A percentile compares a stretch with the other conserved stretches of the same genome.
phyloP scores from a whole-genome alignment of 805 yeast species.

The Cyberlindnera galapagoensis region DNA sequence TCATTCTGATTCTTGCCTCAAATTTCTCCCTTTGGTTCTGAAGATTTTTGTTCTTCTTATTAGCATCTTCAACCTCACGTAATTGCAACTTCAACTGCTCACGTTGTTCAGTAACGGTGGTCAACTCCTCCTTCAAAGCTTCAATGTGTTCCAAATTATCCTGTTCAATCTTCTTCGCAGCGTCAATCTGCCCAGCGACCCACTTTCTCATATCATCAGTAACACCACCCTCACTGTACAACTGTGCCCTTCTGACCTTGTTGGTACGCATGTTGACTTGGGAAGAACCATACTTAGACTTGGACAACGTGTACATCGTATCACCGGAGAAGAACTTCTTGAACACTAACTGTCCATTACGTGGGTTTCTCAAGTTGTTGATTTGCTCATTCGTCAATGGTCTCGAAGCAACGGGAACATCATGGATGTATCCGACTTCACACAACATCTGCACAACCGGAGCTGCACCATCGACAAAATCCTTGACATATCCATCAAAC shows the following conservation, averaged over 20 bases:
- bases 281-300: slow-evolving; percentile 59
- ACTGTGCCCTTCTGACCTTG: slow-evolving; percentile 4
- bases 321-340: slow-evolving; percentile 56
- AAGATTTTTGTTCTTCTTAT: slow-evolving; percentile 6
- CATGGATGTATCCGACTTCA: slow-evolving; percentile 41
- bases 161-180: slow-evolving; percentile 7
- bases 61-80: slow-evolving; percentile 3
- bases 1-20: slow-evolving; percentile 23
- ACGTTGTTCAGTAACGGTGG: not conserved
- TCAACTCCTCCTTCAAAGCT: slow-evolving; percentile 3
- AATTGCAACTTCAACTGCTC: slow-evolving; percentile 1
- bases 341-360: slow-evolving; percentile 40
- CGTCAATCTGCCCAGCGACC: slow-evolving; percentile 12
- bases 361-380: slow-evolving; percentile 27
- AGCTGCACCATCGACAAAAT: slow-evolving; percentile 66
- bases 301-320: slow-evolving; percentile 40
- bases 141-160: slow-evolving; percentile 8
- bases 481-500: slow-evolving; percentile 75
- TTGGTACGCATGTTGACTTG: slow-evolving; percentile 31
- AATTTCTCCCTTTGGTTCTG: slow-evolving; percentile 16
- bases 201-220: slow-evolving; percentile 15
- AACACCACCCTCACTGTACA: slow-evolving; percentile 18
- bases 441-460: slow-evolving; percentile 69
- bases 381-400: slow-evolving; percentile 37
- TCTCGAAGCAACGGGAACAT: slow-evolving; percentile 56